These are phyloP conservation scores for Balamuthia mandrillaris DNA, from an alignment of 208 protist genomes.

Conservation along the genomic window DNA sequence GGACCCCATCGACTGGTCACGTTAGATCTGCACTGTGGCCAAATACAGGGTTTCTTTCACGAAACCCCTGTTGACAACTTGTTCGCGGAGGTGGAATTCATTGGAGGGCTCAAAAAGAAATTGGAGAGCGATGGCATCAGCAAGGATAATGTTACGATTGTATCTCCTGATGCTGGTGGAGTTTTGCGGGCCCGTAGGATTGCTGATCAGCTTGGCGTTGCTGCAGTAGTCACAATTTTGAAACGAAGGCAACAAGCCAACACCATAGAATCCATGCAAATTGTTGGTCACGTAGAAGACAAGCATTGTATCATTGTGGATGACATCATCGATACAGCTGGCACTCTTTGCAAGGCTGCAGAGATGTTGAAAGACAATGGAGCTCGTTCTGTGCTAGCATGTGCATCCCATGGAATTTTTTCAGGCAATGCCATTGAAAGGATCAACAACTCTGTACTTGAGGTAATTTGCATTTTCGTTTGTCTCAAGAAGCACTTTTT, in stretches of 20 bases:
- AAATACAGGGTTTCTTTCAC: slow-evolving; percentile 72
- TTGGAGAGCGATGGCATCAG: neutral
- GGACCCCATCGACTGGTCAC: slow-evolving; percentile 36
- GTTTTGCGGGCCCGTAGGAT: slow-evolving; percentile 85
- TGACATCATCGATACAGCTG: slow-evolving; percentile 94
- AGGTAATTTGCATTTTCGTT: too few relatives aligned
- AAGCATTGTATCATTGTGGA: slow-evolving; percentile 89
- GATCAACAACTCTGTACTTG: slow-evolving; percentile 82
- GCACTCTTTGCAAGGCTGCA: slow-evolving; percentile 85
- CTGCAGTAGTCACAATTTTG: slow-evolving; percentile 83
- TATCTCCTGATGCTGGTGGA: slow-evolving; percentile 92
- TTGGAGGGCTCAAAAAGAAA: slow-evolving; percentile 62
- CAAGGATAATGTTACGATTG: slow-evolving; percentile 80
- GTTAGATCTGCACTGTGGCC: slow-evolving; percentile 57
- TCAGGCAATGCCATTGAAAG: slow-evolving; percentile 78
- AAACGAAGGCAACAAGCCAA: slow-evolving; percentile 8
- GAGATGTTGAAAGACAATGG: slow-evolving; percentile 86
- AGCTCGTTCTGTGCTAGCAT: slow-evolving; percentile 84
- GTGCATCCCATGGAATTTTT: slow-evolving; percentile 90
- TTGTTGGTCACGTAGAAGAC: slow-evolving; percentile 88
- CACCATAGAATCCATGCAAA: slow-evolving; percentile 42
- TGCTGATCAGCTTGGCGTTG: slow-evolving; percentile 81
- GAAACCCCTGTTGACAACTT: slow-evolving; percentile 89
- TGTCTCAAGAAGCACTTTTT: too few relatives aligned
- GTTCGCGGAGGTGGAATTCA: slow-evolving; percentile 79